Evolutionary conservation across 768 basidiomycete genomes (phyloP), one percentile per base, ranked within the genome.

Genomic region (Gymnopilus dilepis): DNA sequence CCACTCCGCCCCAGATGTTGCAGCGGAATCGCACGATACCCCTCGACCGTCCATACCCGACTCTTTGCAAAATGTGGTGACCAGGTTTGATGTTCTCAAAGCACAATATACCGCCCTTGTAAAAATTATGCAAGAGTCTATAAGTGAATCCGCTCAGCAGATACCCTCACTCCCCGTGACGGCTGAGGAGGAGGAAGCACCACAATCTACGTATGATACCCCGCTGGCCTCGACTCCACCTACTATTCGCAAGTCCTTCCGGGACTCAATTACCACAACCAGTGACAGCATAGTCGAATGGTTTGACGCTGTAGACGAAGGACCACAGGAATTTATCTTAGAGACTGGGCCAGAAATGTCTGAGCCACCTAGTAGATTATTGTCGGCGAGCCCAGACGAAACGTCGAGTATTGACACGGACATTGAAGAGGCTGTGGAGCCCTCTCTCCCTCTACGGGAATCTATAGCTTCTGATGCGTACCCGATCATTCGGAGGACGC

Each of bases 291-390:
- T 80, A 58, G 76, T 80, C 53, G 85, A 92, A 67, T 94, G 92
- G 92, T 93, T 84, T 67, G 92, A 94, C 65, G 92, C 92, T 8
- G 76, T 81, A 40, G 89, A 88, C 24, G 85, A 88, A 63, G 88
- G 85, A 1, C 83, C 86, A 5, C 83, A 90, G 67, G 92, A 94
- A 70, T 92, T 88, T 70, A 69, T 90, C 1, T 74, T 93, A 65
- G 84, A 87, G 47, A 70, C 74, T 17, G 60, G 51, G 12, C 66
- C 57, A 24, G 80, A 83, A 63, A 76, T 74, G 24, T 73, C 70
- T 52, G 78, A 80, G 56, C 76, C 69, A 34, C 69, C 74, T n/a
- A 80, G 78, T 56, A 72, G 73, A n/a, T 71, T 77, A 15, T 68
- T 78, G 11, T 77, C 77, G 31, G 75, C 74, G 30, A 81, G 77